Evolutionary conservation across 2,329 filamentous ascomycete species (phyloP).

Genomic region (Raffaelea deltoideospora): DNA sequence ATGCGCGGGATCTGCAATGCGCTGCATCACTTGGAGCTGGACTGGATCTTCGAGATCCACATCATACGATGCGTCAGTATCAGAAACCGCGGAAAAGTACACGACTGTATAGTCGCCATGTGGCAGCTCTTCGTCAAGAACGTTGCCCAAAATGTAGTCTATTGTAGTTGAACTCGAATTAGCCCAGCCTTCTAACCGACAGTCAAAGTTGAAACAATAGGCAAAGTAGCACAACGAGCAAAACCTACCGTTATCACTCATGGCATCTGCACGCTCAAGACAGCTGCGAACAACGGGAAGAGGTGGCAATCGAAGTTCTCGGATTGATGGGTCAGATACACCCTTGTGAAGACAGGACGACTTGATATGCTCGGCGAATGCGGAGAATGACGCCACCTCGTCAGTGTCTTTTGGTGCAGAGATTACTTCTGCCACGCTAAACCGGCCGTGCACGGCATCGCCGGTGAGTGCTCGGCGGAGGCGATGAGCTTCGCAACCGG

Average conservation of each 20-base stretch:
- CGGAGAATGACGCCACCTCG: constrained; percentile 27
- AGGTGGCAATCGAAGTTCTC: constrained; percentile 24
- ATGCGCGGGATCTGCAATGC: constrained; percentile 11
- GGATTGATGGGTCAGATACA: constrained; percentile 20
- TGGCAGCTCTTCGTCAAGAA: constrained; percentile 21
- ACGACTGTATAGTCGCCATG: constrained; percentile 55
- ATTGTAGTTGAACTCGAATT: too few relatives aligned
- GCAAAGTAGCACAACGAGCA: too few relatives aligned
- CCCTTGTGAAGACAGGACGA: constrained; percentile 27
- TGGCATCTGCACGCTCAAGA: constrained; percentile 29
- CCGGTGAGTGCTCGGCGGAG: constrained; percentile 27
- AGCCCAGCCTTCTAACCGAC: too few relatives aligned
- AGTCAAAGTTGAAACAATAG: background rate
- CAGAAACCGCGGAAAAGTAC: constrained; percentile 56
- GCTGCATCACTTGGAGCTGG: constrained; percentile 62
- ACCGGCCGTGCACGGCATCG: constrained; percentile 21
- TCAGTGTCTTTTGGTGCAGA: background rate
- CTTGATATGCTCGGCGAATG: constrained; percentile 28
- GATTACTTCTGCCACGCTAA: constrained; percentile 41
- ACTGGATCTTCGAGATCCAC: constrained; percentile 45
- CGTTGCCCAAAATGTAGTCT: constrained; percentile 37
- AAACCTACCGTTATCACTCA: constrained; percentile 35
- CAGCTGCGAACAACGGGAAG: constrained; percentile 19
- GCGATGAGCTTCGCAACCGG: constrained; percentile 37
- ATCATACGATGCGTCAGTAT: constrained; percentile 45